phyloP scores from a whole-genome alignment of 2,329 filamentous ascomycete species.

The Trichoderma simmonsii region DNA sequence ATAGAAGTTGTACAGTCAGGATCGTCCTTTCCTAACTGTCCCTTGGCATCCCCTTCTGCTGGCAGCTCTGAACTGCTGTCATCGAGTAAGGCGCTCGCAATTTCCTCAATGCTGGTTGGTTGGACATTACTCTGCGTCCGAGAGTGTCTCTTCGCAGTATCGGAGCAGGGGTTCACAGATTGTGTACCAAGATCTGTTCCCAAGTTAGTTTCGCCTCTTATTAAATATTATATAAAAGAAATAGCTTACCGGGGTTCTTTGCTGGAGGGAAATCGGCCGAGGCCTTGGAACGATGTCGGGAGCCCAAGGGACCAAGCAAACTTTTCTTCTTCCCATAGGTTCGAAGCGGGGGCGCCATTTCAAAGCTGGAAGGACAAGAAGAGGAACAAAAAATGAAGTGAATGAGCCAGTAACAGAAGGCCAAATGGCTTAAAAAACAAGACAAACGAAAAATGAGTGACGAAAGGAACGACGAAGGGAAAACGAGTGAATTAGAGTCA shows the following conservation, averaged over 20 bases:
- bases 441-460: conserved; percentile 14
- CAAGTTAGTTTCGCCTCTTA: not conserved
- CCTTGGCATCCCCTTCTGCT: conserved; percentile 1
- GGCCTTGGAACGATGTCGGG: conserved; percentile 27
- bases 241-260: conserved; percentile 23
- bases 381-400: conserved; percentile 5
- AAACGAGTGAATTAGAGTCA: conserved; percentile 12
- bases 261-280: conserved; percentile 19
- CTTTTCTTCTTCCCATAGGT: conserved; percentile 33
- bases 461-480: conserved; percentile 11
- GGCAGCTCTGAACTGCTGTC: conserved; percentile 22
- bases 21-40: not conserved
- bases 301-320: conserved; percentile 29
- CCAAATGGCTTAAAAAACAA: not conserved
- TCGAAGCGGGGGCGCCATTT: conserved; percentile 28
- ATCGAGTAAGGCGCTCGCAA: conserved; percentile 32
- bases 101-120: conserved; percentile 25
- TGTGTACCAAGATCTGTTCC: not conserved
- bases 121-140: conserved; percentile 8
- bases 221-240: not conserved
- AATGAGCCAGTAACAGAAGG: not conserved
- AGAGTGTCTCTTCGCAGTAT: conserved; percentile 18
- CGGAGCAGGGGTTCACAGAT: conserved; percentile 13
- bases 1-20: not conserved
- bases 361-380: conserved; percentile 3